A percentile compares a stretch with the other conserved stretches of the same genome.
phyloP scores from a whole-genome alignment of 1,284 basidiomycete species.

The Singerocomus rubriflavus region DNA sequence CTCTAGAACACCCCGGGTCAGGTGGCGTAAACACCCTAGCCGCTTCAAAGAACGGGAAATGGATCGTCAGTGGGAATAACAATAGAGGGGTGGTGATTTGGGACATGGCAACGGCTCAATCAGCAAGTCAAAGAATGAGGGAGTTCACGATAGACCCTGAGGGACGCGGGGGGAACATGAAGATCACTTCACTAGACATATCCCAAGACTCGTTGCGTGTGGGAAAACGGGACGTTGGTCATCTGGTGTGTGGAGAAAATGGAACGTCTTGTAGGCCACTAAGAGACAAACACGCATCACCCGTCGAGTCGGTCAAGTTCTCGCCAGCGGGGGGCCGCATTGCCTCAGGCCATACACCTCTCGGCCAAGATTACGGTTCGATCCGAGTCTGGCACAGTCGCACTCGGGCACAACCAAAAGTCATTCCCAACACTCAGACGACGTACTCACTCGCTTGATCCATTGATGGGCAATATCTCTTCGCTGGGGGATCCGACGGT shows the following conservation, averaged over 20 bases:
- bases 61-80: conserved; percentile 8
- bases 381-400: conserved; percentile 12
- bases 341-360: neutral
- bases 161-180: neutral
- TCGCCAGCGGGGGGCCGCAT: conserved; percentile 14
- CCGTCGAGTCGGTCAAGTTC: conserved; percentile 16
- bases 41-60: conserved; percentile 8
- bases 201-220: conserved; percentile 9
- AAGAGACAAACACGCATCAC: neutral
- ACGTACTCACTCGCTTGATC: conserved; percentile 16
- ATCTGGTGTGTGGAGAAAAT: conserved; percentile 14
- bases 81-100: conserved; percentile 7
- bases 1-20: too few species aligned
- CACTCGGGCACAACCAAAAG: conserved; percentile 3
- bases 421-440: neutral
- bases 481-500: conserved; percentile 3
- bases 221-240: conserved; percentile 13
- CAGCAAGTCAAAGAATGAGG: neutral
- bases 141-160: neutral
- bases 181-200: conserved; percentile 5
- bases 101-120: neutral
- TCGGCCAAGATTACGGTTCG: neutral
- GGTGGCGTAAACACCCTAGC: neutral
- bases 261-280: neutral
- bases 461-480: conserved; percentile 5